These are phyloP conservation scores for Pyrus hybrid DNA, from an alignment of 331 rosid species.

Conservation along the genomic window DNA sequence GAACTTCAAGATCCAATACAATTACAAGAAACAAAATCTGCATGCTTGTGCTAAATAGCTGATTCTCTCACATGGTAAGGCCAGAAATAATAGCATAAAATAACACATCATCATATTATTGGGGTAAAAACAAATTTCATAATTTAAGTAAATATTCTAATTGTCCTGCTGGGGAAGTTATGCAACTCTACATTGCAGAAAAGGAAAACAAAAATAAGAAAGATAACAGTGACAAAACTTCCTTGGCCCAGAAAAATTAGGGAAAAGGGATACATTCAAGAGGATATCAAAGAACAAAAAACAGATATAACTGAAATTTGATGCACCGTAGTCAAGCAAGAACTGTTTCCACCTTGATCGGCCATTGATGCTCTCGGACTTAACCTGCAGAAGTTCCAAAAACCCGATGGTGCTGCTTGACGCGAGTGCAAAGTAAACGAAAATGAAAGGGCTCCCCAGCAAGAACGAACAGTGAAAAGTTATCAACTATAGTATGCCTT, in stretches of 20 bases:
- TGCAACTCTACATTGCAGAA: not conserved
- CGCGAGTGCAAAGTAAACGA: conserved; percentile 2
- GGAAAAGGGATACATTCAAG: conserved; percentile 47
- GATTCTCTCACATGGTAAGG: no score
- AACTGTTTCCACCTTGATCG: not conserved
- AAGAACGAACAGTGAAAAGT: conserved; percentile 8
- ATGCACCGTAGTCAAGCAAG: conserved; percentile 3
- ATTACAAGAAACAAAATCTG: no score
- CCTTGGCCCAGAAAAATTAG: conserved; percentile 50
- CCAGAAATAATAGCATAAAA: not conserved
- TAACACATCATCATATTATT: not conserved
- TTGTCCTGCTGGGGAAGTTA: not conserved
- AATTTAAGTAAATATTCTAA: no score
- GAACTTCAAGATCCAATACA: no score
- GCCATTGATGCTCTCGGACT: not conserved
- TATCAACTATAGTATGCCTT: conserved; percentile 19
- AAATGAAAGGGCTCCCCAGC: conserved; percentile 16
- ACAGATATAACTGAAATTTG: not conserved
- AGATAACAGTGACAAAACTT: conserved; percentile 31
- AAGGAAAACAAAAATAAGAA: not conserved
- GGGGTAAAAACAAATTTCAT: not conserved
- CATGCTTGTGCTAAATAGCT: no score
- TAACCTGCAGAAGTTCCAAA: not conserved
- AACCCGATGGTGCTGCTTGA: conserved; percentile 1
- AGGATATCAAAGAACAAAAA: conserved; percentile 1